Conservation (phyloP, 208 protist species). For the Wallacemonas sp. region DNA sequence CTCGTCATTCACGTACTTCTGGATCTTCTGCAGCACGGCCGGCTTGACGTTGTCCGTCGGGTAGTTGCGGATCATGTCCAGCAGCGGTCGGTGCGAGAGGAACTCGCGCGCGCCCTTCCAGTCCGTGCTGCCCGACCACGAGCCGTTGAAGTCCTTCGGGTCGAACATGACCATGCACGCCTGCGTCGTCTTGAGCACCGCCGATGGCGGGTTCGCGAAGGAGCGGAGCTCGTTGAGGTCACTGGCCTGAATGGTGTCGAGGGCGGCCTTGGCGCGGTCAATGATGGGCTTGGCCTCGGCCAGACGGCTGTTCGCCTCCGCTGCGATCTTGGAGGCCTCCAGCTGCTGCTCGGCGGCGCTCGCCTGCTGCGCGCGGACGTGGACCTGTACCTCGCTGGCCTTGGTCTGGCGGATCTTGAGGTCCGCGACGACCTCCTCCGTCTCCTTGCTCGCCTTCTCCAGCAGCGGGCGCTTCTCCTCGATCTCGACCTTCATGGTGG, state of each 20-base stretch:
- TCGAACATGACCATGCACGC: conserved; percentile 97
- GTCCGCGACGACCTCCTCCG: conserved; percentile 88
- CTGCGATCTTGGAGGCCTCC: conserved; percentile 84
- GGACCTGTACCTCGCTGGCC: conserved; percentile 87
- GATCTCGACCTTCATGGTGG: conserved; percentile 92
- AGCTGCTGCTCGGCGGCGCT: conserved; percentile 85
- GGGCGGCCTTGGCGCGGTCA: conserved; percentile 87
- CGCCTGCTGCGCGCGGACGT: conserved; percentile 90
- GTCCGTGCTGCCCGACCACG: conserved; percentile 86
- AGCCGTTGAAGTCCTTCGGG: conserved; percentile 81
- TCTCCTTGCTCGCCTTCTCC: conserved; percentile 89
- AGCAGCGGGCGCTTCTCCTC: conserved; percentile 90
- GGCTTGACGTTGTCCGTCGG: conserved; percentile 96
- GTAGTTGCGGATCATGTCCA: conserved; percentile 95
- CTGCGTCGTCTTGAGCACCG: conserved; percentile 95
- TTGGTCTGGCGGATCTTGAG: conserved; percentile 85
- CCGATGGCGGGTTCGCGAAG: conserved; percentile 93
- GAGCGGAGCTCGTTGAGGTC: conserved; percentile 95
- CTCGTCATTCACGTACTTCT: conserved; percentile 94
- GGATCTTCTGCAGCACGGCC: conserved; percentile 84
- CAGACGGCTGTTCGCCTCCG: conserved; percentile 90
- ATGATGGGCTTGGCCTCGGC: conserved; percentile 95
- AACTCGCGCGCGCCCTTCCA: conserved; percentile 93
- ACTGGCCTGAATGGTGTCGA: conserved; percentile 94
- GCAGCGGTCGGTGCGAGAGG: conserved; percentile 90